These are phyloP conservation scores for Phytopythium boreale DNA, from an alignment of 352 stramenopile species.

Conservation along the genomic window DNA sequence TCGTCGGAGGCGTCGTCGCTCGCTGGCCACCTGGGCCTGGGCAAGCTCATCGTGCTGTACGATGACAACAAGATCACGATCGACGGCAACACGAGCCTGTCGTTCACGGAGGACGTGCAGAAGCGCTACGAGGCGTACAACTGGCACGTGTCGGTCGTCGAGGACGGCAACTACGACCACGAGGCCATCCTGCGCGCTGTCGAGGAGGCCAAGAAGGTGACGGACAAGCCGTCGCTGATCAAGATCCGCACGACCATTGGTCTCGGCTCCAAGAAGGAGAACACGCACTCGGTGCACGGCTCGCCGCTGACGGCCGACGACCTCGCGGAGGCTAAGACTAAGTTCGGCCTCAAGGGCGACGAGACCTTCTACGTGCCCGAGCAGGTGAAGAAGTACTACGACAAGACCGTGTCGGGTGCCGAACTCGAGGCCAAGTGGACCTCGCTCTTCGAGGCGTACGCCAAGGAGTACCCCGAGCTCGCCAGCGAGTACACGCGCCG, in stretches of 20 bases:
- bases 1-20: slow-evolving; percentile 95
- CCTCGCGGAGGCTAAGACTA: slow-evolving; percentile 87
- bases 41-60: slow-evolving; percentile 99
- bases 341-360: slow-evolving; percentile 91
- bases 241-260: slow-evolving; percentile 98
- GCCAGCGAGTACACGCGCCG: slow-evolving; percentile 93
- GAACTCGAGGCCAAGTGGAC: slow-evolving; percentile 90
- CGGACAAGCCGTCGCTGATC: slow-evolving; percentile 98
- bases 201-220: slow-evolving; percentile 91
- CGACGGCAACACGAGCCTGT: slow-evolving; percentile 94
- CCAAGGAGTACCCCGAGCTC: slow-evolving; percentile 87
- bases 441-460: slow-evolving; percentile 91
- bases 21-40: slow-evolving; percentile 96
- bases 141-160: slow-evolving; percentile 96
- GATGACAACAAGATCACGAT: slow-evolving; percentile 99
- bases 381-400: slow-evolving; percentile 93
- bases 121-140: slow-evolving; percentile 98
- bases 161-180: slow-evolving; percentile 94
- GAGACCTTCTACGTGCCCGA: slow-evolving; percentile 93
- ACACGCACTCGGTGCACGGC: slow-evolving; percentile 94
- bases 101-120: slow-evolving; percentile 97
- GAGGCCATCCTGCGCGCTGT: slow-evolving; percentile 93
- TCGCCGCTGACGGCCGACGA: slow-evolving; percentile 95
- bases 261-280: slow-evolving; percentile 92
- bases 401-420: slow-evolving; percentile 70